Conservation (phyloP, 2,329 filamentous ascomycete genomes). For the Botrytis byssoidea region DNA sequence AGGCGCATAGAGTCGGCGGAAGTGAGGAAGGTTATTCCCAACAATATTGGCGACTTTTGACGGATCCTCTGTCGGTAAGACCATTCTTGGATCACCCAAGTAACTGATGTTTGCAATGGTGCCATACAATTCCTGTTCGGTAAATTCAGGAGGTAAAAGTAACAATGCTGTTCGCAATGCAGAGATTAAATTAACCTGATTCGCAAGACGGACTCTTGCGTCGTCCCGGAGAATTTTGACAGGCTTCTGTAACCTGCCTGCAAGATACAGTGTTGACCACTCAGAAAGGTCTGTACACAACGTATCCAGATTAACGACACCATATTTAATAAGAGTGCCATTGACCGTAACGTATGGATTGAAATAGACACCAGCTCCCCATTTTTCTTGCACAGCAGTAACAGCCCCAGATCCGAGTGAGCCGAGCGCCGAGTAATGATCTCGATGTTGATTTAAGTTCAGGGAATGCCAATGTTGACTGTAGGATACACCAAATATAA, state of each 20-base stretch:
- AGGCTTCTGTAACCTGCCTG: conserved; percentile 91
- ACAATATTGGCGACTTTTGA: conserved; percentile 95
- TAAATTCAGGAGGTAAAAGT: conserved; percentile 79
- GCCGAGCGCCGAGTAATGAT: conserved; percentile 88
- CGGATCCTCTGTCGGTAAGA: conserved; percentile 83
- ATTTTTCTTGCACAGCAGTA: conserved; percentile 79
- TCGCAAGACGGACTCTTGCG: conserved; percentile 84
- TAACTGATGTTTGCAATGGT: conserved; percentile 93
- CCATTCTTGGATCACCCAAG: conserved; percentile 94
- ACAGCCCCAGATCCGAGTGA: conserved; percentile 82
- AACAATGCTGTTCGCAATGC: conserved; percentile 87
- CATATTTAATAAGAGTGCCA: conserved; percentile 95
- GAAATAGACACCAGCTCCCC: conserved; percentile 95
- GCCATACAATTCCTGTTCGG: conserved; percentile 81
- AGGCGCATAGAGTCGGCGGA: conserved; percentile 86
- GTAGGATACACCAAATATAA: conserved; percentile 93
- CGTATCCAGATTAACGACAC: conserved; percentile 91
- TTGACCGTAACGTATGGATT: conserved; percentile 95
- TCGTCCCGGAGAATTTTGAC: conserved; percentile 97
- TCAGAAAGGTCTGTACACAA: conserved; percentile 80
- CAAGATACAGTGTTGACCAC: conserved; percentile 96
- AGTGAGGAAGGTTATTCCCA: conserved; percentile 83
- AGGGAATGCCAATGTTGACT: conserved; percentile 96
- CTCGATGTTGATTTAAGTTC: conserved; percentile 81
- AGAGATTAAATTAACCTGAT: conserved; percentile 92